Conservation (phyloP, 352 stramenopile species). For the Blastocystis sp. region DNA sequence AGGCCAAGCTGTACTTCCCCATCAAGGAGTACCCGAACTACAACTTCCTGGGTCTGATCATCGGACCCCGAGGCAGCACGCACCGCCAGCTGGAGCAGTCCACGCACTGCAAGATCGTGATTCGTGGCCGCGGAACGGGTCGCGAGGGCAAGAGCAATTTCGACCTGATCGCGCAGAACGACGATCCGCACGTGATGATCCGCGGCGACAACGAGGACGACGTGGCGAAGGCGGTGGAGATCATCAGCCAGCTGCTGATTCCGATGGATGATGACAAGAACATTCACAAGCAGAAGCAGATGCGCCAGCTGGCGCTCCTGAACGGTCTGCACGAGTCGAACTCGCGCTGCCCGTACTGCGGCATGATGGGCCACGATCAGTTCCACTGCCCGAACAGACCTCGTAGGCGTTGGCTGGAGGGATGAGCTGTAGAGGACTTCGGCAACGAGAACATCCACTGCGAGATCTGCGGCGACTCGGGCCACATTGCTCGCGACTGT, state of each 20-base stretch:
- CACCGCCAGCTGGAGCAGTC: conserved; percentile 97
- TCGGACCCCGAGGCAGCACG: conserved; percentile 94
- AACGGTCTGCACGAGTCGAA: conserved; percentile 96
- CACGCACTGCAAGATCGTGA: conserved; percentile 96
- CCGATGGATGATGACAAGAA: conserved; percentile 81
- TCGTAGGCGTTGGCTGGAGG: conserved; percentile 74
- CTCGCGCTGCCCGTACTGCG: conserved; percentile 94
- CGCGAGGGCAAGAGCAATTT: conserved; percentile 80
- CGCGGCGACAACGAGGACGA: conserved; percentile 83
- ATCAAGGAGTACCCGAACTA: conserved; percentile 94
- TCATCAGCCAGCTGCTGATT: conserved; percentile 84
- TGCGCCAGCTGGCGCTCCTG: conserved; percentile 94
- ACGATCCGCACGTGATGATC: conserved; percentile 92
- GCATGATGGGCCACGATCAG: conserved; percentile 92
- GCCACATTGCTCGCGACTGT: conserved; percentile 82
- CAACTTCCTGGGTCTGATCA: conserved; percentile 99
- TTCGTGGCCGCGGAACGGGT: conserved; percentile 87
- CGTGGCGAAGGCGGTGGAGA: conserved; percentile 80
- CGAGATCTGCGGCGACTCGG: conserved; percentile 82
- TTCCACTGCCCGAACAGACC: conserved; percentile 91
- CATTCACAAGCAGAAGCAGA: conserved; percentile 94
- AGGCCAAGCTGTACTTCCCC: conserved; percentile 93
- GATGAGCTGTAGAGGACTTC: conserved; percentile 74
- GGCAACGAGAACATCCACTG: conserved; percentile 80
- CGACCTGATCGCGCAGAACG: conserved; percentile 83